Evolutionary conservation across 2,329 filamentous ascomycete genomes (phyloP).

Genomic region (Xylariaceae sp.): DNA sequence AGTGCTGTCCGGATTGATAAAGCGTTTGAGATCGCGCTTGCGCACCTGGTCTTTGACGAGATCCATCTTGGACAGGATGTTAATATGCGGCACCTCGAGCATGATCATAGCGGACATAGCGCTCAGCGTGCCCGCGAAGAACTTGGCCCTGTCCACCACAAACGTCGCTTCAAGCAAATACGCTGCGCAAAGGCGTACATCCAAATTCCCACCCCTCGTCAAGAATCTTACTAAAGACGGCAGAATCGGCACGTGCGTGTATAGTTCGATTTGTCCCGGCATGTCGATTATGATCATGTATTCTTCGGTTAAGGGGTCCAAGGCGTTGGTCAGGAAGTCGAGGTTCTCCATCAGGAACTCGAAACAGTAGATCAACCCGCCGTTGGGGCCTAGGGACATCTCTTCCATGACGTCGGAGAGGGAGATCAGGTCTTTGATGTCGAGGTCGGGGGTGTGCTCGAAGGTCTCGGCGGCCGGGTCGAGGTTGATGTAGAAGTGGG

Average conservation of each 20-base stretch:
- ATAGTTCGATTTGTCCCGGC: slow-evolving; percentile 97
- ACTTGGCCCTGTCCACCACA: slow-evolving; percentile 92
- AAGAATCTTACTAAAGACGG: slow-evolving; percentile 80
- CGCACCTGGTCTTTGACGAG: slow-evolving; percentile 85
- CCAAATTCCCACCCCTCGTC: slow-evolving; percentile 72
- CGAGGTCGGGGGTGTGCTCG: slow-evolving; percentile 77
- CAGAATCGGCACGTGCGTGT: slow-evolving; percentile 92
- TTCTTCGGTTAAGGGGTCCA: slow-evolving; percentile 81
- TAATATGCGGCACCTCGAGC: slow-evolving; percentile 95
- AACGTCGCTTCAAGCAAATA: slow-evolving; percentile 96
- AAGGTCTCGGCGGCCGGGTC: slow-evolving; percentile 94
- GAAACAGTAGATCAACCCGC: slow-evolving; percentile 72
- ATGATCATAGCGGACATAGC: slow-evolving; percentile 99
- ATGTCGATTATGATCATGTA: slow-evolving; percentile 98
- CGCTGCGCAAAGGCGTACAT: slow-evolving; percentile 86
- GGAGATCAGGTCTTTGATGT: slow-evolving; percentile 86
- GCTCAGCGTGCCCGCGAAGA: slow-evolving; percentile 90
- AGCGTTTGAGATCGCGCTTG: slow-evolving; percentile 84
- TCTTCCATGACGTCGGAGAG: slow-evolving; percentile 81
- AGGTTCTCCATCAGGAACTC: slow-evolving; percentile 76
- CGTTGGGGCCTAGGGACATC: slow-evolving; percentile 62
- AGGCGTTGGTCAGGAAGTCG: slow-evolving; percentile 63
- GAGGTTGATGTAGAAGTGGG: slow-evolving; percentile 96
- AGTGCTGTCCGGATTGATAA: slow-evolving; percentile 79
- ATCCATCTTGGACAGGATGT: slow-evolving; percentile 97